Conservation (phyloP, 805 yeast genomes). For the Cyberlindnera maritima region DNA sequence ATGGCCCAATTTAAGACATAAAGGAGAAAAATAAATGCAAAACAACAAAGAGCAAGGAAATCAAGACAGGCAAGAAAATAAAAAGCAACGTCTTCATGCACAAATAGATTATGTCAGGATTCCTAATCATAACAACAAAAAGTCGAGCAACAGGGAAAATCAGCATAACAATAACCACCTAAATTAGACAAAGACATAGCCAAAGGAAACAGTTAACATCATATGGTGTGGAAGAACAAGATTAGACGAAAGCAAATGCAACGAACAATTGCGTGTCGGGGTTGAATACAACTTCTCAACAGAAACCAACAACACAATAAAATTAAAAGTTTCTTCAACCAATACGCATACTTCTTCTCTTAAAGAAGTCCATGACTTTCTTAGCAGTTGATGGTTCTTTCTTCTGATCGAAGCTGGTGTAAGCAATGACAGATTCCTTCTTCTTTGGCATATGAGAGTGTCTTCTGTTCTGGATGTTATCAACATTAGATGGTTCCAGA, state of each 20-base stretch:
- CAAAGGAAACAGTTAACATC: not conserved
- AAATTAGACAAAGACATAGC: not conserved
- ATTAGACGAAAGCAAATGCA: not conserved
- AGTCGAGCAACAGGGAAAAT: not conserved
- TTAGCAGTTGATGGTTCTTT: constrained; percentile 74
- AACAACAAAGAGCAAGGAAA: not conserved
- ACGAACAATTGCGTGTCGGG: too few relatives aligned
- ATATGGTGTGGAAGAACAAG: too few relatives aligned
- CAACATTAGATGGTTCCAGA: constrained; percentile 26
- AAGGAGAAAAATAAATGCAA: not conserved
- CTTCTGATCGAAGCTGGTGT: constrained; percentile 29
- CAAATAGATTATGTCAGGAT: not conserved
- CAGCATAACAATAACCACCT: not conserved
- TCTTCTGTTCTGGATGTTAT: constrained; percentile 17
- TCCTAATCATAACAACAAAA: not conserved
- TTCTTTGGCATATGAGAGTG: constrained; percentile 14
- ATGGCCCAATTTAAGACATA: not conserved
- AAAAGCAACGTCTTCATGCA: not conserved
- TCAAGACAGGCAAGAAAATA: too few relatives aligned
- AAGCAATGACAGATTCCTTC: constrained; percentile 18
- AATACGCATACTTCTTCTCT: constrained; percentile 52
- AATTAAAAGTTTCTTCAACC: not conserved
- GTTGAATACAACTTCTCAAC: not conserved
- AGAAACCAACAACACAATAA: not conserved
- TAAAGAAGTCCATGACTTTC: constrained; percentile 75